A percentile compares a stretch with the other conserved stretches of the same genome.
Conservation (phyloP, 257 asterid genomes). For the Solanum verrucosum region DNA sequence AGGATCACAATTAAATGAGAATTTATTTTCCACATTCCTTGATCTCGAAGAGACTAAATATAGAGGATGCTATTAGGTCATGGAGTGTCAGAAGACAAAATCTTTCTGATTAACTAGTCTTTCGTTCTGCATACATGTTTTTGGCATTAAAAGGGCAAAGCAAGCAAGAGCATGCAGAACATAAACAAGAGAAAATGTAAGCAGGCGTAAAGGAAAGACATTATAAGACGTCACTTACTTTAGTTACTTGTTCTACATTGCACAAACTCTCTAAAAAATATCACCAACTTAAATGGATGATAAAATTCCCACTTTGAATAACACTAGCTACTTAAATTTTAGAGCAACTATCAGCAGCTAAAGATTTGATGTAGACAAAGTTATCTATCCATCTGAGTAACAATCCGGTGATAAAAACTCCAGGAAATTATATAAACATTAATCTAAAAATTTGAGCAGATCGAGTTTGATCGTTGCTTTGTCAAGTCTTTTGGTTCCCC, state of each 20-base stretch:
- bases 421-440: neutral
- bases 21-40: neutral
- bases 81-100: neutral
- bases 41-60: neutral
- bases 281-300: neutral
- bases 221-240: neutral
- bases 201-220: neutral
- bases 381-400: neutral
- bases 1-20: constrained; percentile 8
- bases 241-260: neutral
- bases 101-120: neutral
- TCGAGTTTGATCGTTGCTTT: neutral
- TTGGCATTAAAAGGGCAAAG: neutral
- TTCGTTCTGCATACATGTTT: neutral
- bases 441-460: neutral
- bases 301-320: neutral
- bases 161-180: neutral
- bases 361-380: neutral
- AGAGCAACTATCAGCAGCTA: neutral
- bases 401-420: neutral
- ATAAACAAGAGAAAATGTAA: neutral
- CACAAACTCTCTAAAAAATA: neutral
- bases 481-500: neutral
- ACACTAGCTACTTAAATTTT: neutral
- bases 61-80: neutral